These are phyloP conservation scores for Phytophthora fragariae DNA, from an alignment of 352 stramenopile genomes.

Conservation along the genomic window DNA sequence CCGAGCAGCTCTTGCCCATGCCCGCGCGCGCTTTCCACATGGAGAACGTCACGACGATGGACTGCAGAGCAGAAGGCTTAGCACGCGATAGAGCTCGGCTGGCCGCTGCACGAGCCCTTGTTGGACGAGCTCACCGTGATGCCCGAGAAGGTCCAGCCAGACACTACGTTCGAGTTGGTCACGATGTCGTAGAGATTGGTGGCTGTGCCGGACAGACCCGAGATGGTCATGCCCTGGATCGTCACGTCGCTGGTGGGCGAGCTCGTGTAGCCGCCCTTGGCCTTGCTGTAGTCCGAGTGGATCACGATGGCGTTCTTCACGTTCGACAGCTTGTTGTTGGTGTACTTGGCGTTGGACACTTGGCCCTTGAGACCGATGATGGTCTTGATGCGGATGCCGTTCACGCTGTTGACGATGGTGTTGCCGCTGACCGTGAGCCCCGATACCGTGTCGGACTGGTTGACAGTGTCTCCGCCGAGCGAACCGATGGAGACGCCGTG, in stretches of 20 bases:
- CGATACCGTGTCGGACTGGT: constrained; percentile 20
- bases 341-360: constrained; percentile 1
- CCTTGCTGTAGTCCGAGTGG: constrained; percentile 26
- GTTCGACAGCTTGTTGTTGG: constrained; percentile 7
- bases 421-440: constrained; percentile 27
- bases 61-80: neutral
- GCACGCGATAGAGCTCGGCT: neutral
- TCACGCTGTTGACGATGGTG: constrained; percentile 23
- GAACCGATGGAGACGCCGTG: constrained; percentile 42
- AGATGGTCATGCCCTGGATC: constrained; percentile 6
- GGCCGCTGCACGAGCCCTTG: constrained; percentile 1
- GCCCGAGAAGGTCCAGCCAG: constrained; percentile 13
- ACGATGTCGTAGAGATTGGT: constrained; percentile 33
- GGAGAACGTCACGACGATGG: too few relatives aligned
- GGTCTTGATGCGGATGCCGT: constrained; percentile 11
- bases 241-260: neutral
- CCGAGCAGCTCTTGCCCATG: neutral
- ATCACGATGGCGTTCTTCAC: constrained; percentile 16
- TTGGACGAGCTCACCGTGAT: neutral
- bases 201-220: constrained; percentile 18
- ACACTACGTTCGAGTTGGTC: constrained; percentile 24
- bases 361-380: neutral
- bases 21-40: too few relatives aligned
- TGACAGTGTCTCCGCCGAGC: constrained; percentile 19
- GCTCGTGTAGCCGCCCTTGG: constrained; percentile 8